phyloP scores from a whole-genome alignment of 371 early-diverging fungal genomes.

The Mortierella sp. region DNA sequence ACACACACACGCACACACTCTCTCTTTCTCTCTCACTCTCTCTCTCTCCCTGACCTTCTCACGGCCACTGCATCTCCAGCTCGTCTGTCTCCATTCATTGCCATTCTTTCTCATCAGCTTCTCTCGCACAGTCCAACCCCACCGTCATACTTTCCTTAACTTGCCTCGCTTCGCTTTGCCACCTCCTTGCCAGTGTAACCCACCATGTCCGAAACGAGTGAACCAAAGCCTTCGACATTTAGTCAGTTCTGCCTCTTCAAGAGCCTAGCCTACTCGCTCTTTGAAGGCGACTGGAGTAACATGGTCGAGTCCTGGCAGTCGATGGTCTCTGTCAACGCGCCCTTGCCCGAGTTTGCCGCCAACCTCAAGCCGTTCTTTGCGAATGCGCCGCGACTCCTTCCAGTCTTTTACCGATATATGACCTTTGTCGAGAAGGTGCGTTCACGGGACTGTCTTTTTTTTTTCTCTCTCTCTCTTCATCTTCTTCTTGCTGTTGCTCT shows the following conservation, averaged over 20 bases:
- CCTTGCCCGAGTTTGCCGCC: constrained; percentile 34
- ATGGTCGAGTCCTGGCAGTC: constrained; percentile 52
- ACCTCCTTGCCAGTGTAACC: not conserved
- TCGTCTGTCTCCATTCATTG: no score
- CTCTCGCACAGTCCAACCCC: not conserved
- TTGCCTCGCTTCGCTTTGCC: not conserved
- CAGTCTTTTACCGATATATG: constrained; percentile 41
- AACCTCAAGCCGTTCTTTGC: constrained; percentile 47
- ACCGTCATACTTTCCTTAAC: not conserved
- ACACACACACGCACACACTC: not conserved
- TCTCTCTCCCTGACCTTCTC: not conserved
- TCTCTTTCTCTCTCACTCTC: not conserved
- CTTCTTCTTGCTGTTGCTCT: constrained; percentile 1
- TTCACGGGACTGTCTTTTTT: not conserved
- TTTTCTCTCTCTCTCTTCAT: not conserved
- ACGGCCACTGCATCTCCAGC: no score
- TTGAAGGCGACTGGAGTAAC: constrained; percentile 48
- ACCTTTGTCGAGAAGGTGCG: constrained; percentile 30
- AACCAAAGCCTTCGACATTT: constrained; percentile 28
- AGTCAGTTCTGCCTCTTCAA: constrained; percentile 49
- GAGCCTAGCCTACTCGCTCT: constrained; percentile 41
- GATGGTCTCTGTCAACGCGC: constrained; percentile 50
- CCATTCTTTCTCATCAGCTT: not conserved
- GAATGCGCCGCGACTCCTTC: constrained; percentile 37
- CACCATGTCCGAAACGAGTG: constrained; percentile 14